Evolutionary conservation across 2,329 filamentous ascomycete species (phyloP).

Genomic region (Neofusicoccum sp.): DNA sequence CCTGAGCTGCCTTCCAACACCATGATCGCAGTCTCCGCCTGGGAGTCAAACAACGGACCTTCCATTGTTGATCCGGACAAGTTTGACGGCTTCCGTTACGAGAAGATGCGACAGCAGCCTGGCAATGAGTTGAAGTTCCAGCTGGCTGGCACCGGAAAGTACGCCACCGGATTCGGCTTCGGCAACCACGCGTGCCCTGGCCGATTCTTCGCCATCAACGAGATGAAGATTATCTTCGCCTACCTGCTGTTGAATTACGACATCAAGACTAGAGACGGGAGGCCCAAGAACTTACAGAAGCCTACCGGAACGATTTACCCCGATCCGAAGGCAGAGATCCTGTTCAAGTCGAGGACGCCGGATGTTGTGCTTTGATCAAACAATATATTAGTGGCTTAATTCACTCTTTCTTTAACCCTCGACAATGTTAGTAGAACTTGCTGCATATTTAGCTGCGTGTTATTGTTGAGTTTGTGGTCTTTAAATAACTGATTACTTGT

Average conservation of each 20-base stretch:
- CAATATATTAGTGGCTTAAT: no score
- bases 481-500: no score
- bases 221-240: slow-evolving; percentile 34
- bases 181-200: slow-evolving; percentile 33
- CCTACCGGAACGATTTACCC: neutral
- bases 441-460: no score
- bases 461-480: no score
- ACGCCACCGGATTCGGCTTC: slow-evolving; percentile 26
- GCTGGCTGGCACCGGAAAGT: neutral
- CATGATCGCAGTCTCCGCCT: no score
- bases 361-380: no score
- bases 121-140: neutral
- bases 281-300: neutral
- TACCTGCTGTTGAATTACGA: no score
- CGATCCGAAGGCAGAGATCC: neutral
- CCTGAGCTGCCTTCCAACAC: no score
- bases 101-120: neutral
- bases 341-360: neutral
- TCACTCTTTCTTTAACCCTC: no score
- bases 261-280: neutral
- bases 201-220: slow-evolving; percentile 31
- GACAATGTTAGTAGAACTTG: no score
- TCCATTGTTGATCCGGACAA: no score
- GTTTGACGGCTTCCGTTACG: neutral
- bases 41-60: no score